Conservation (phyloP, 306 rosid genomes). For the Hippophae rhamnoides region DNA sequence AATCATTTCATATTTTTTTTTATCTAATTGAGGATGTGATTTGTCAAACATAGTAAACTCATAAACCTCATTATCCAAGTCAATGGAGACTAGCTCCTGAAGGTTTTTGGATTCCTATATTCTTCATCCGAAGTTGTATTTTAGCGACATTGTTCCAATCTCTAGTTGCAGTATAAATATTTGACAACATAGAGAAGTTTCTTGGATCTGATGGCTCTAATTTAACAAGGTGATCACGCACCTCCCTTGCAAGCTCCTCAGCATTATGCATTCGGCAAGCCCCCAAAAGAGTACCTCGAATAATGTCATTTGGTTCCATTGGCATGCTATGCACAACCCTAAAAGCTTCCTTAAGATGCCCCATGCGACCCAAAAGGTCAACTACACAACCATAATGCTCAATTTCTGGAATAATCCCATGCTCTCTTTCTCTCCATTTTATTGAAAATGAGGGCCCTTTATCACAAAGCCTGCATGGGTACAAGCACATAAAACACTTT, state of each 20-base stretch:
- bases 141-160: conserved; percentile 63
- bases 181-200: conserved; percentile 59
- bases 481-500: conserved; percentile 66
- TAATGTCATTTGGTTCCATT: conserved; percentile 54
- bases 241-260: conserved; percentile 52
- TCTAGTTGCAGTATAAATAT: conserved; percentile 75
- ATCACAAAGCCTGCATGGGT: conserved; percentile 63
- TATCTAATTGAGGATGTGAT: conserved; percentile 64
- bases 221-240: conserved; percentile 38
- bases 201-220: conserved; percentile 57
- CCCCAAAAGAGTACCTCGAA: conserved; percentile 69
- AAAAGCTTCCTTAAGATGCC: conserved; percentile 70
- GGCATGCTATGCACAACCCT: conserved; percentile 60
- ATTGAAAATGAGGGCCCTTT: conserved; percentile 56
- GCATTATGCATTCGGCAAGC: conserved; percentile 76
- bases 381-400: conserved; percentile 86
- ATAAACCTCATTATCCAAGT: conserved; percentile 56
- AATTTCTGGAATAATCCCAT: conserved; percentile 48
- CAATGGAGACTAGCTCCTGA: conserved; percentile 83
- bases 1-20: conserved; percentile 65
- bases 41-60: conserved; percentile 64
- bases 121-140: conserved; percentile 52
- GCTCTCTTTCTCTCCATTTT: conserved; percentile 57
- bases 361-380: conserved; percentile 77
- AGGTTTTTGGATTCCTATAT: conserved; percentile 49